Conservation (phyloP, 176 grass and related monocot species). For the Hordeum marinum region DNA sequence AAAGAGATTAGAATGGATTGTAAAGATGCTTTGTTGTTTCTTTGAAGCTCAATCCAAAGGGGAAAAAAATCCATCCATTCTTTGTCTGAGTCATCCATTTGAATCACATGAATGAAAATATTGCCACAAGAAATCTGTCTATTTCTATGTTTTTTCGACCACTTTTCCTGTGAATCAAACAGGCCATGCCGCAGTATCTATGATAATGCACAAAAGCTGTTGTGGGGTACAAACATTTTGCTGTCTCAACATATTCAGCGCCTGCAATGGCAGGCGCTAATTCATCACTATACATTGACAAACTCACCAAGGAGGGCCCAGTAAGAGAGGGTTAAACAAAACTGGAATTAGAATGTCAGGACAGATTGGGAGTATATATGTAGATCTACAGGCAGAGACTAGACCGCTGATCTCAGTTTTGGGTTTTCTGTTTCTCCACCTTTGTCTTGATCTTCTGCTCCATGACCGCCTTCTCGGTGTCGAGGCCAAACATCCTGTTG, state of each 20-base stretch:
- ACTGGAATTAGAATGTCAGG: slow-evolving; percentile 38
- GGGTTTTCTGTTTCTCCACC: slow-evolving; percentile 82
- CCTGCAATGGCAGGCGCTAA: slow-evolving; percentile 16
- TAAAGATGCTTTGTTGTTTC: neutral
- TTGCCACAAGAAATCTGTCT: neutral
- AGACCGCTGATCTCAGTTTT: slow-evolving; percentile 41
- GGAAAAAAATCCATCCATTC: too few relatives aligned
- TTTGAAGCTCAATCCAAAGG: neutral
- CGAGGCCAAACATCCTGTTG: slow-evolving; percentile 81
- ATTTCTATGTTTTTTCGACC: neutral
- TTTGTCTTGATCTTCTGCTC: slow-evolving; percentile 91
- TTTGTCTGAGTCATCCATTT: neutral
- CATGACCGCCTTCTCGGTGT: slow-evolving; percentile 70
- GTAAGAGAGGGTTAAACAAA: slow-evolving; percentile 33
- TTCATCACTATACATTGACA: slow-evolving; percentile 11
- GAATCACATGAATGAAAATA: neutral
- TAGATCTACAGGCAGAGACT: slow-evolving; percentile 37
- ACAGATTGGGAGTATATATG: slow-evolving; percentile 26
- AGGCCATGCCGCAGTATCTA: neutral
- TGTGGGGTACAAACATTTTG: slow-evolving; percentile 7
- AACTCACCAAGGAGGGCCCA: slow-evolving; percentile 6
- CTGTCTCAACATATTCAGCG: slow-evolving; percentile 11
- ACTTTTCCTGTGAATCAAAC: neutral
- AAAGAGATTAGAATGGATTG: neutral
- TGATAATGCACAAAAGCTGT: slow-evolving; percentile 18